Base-by-base conservation (phyloP, 257 asterid species). In the Leptodermis oblonga region DNA sequence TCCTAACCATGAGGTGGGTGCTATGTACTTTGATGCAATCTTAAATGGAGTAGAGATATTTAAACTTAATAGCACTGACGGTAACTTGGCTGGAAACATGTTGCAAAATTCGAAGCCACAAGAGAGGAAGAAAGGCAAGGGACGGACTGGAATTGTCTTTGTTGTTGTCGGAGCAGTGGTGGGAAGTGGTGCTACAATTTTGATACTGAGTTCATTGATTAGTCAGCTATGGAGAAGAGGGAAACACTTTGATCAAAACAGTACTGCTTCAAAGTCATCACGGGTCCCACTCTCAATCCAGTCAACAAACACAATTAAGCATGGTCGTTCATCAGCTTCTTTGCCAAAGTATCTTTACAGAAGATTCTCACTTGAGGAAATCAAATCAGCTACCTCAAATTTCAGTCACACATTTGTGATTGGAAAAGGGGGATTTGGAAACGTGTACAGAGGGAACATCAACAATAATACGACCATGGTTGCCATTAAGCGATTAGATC, bases 11-110 rank as follows among this genome's bases (percentile, higher is more conserved):
- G 61, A 20, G 5, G 3, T 18, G 1, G 0, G 0, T 0, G 56
- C 87, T 3, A 0, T 0, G 7, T 79, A 43, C 11, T 0, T 0
- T 0, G 80, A 15, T 52, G 84, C 80, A 7, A 46, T 84, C 66
- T 82, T 88, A 54, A 88, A 86, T 65, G 96, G 96, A 0, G 49
- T 86, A 2, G 95, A 86, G 69, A 81, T 88, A 25, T 86, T 84
- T 79, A 88, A 83, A 68, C 69, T 88, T 69, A 86, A 25, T 56
- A 77, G 70, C 1, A 1, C 79, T 0, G 46, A 2, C 3, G 53
- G 77, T 53, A 86, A 72, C 43, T 49, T 73, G 14, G 9, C 7
- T 10, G 7, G 20, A 3, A 1, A 55, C 22, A 4, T 73, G 14
- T 11, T 20, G 1, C 68, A 22, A 8, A 34, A 0, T 10, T 17